Evolutionary conservation across 257 asterid species (phyloP).

Genomic region (Solanum sejunctum): DNA sequence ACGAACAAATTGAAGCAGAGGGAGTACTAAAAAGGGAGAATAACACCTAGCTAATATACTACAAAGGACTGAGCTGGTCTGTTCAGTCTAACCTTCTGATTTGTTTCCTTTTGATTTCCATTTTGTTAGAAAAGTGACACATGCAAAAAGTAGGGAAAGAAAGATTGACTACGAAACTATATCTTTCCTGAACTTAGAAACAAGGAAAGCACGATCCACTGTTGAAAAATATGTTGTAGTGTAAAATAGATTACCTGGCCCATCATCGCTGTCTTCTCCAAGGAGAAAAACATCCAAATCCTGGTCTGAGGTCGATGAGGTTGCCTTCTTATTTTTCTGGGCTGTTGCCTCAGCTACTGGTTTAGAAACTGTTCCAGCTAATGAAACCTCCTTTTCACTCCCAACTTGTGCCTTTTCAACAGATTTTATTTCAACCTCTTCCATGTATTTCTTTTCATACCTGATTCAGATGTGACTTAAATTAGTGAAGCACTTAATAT

Average conservation of each 20-base stretch:
- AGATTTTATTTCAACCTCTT: slow-evolving; percentile 39
- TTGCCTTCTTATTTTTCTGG: slow-evolving; percentile 29
- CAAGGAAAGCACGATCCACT: background rate
- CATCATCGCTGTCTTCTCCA: slow-evolving; percentile 87
- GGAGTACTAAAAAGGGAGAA: background rate
- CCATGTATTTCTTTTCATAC: slow-evolving; percentile 63
- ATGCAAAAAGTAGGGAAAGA: background rate
- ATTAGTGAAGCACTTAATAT: background rate
- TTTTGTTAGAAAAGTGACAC: background rate
- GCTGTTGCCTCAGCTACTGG: slow-evolving; percentile 22
- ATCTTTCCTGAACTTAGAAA: background rate
- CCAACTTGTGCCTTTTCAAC: slow-evolving; percentile 37
- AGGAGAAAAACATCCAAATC: slow-evolving; percentile 96
- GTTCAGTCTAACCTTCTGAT: background rate
- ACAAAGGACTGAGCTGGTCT: background rate
- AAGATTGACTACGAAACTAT: background rate
- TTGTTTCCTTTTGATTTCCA: background rate
- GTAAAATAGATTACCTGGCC: slow-evolving; percentile 50
- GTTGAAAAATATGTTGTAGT: background rate
- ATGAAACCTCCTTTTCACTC: slow-evolving; percentile 33
- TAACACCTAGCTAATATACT: background rate
- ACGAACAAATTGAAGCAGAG: background rate
- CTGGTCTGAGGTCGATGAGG: slow-evolving; percentile 57
- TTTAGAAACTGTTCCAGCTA: slow-evolving; percentile 36
- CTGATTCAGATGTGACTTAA: slow-evolving; percentile 17